These are phyloP conservation scores for Thermoascus crustaceus DNA, from an alignment of 2,329 filamentous ascomycete genomes.

Conservation along the genomic window DNA sequence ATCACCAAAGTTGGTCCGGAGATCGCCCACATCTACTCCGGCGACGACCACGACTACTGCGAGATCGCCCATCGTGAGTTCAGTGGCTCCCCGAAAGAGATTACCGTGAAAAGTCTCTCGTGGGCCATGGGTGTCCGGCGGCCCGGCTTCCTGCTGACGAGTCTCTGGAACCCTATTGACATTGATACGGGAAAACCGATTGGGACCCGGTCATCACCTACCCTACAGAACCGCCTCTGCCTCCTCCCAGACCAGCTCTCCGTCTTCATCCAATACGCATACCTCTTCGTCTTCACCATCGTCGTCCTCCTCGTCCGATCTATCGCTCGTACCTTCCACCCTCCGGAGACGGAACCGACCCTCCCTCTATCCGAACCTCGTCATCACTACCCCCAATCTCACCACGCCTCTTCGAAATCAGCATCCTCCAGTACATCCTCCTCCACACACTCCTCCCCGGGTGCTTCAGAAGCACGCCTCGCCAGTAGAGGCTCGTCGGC, in stretches of 20 bases:
- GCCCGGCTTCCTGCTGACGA: constrained; percentile 81
- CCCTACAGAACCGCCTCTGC: constrained; percentile 82
- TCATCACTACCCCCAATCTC: constrained; percentile 16
- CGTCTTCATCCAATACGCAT: constrained; percentile 72
- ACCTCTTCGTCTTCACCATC: constrained; percentile 50
- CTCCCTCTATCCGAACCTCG: constrained; percentile 22
- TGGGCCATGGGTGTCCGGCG: constrained; percentile 93
- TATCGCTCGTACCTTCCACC: constrained; percentile 20
- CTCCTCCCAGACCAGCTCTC: constrained; percentile 79
- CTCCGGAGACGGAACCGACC: constrained; percentile 14
- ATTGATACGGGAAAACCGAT: constrained; percentile 30
- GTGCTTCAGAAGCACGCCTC: constrained; percentile 8
- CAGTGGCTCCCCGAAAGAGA: constrained; percentile 60
- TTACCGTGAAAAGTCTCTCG: constrained; percentile 89
- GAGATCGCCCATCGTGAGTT: constrained; percentile 70
- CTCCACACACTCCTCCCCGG: constrained; percentile 19
- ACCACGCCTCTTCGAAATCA: constrained; percentile 13
- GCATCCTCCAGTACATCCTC: constrained; percentile 26
- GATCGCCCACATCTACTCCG: constrained; percentile 79
- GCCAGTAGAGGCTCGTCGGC: not conserved
- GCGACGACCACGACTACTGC: constrained; percentile 97
- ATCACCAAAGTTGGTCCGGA: constrained; percentile 67
- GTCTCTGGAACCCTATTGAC: constrained; percentile 86
- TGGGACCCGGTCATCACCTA: constrained; percentile 32
- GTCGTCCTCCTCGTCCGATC: constrained; percentile 41